Conservation (phyloP, 192 early-diverging fungal genomes). For the Umbelopsis sp. region DNA sequence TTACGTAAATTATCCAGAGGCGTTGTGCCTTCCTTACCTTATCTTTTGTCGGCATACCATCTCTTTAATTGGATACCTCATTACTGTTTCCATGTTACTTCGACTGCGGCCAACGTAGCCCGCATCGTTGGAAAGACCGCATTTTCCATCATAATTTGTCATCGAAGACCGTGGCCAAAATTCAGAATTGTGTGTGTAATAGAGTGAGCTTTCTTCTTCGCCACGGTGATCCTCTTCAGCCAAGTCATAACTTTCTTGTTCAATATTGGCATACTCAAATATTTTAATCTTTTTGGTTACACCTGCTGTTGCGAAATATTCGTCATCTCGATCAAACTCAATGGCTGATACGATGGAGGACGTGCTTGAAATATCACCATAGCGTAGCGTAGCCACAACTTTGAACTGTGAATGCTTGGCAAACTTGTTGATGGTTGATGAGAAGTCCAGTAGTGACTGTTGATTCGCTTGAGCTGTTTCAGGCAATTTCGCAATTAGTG, state of each 20-base stretch:
- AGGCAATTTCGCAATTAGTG: not conserved
- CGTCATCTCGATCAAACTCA: constrained; percentile 93
- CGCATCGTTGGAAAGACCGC: not conserved
- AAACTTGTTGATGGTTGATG: constrained; percentile 69
- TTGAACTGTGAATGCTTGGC: constrained; percentile 69
- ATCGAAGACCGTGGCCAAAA: not conserved
- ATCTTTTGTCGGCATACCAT: constrained; percentile 86
- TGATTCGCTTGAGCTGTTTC: not conserved
- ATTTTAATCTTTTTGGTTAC: constrained; percentile 93
- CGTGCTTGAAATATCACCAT: constrained; percentile 68
- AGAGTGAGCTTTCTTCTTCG: constrained; percentile 25
- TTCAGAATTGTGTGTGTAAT: not conserved
- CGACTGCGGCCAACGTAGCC: constrained; percentile 23
- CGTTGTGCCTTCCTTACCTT: constrained; percentile 58
- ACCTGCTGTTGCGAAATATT: constrained; percentile 93
- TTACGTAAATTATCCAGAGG: no score
- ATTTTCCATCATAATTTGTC: not conserved
- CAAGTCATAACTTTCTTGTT: constrained; percentile 31
- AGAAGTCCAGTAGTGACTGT: constrained; percentile 48
- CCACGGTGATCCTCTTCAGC: constrained; percentile 13
- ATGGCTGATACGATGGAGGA: constrained; percentile 91
- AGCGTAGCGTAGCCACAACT: constrained; percentile 78
- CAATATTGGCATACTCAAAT: constrained; percentile 74
- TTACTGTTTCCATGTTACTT: constrained; percentile 41
- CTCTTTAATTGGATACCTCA: constrained; percentile 80